phyloP scores from a whole-genome alignment of 805 yeast species.

The Candida ulmi region DNA sequence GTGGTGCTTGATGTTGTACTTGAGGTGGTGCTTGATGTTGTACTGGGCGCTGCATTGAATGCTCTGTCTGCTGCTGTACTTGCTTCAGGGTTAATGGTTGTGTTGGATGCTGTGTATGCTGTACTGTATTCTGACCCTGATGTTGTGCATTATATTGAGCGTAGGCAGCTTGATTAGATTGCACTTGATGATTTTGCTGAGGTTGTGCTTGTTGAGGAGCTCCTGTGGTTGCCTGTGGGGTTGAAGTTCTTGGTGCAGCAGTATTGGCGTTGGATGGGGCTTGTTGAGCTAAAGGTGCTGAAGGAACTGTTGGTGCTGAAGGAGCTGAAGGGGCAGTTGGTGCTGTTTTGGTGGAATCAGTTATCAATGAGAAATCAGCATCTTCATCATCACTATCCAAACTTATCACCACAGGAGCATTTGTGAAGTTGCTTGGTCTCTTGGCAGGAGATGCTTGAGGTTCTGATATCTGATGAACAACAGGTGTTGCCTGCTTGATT shows the following conservation, averaged over 20 bases:
- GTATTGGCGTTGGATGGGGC: too few species aligned
- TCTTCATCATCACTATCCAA: conserved; percentile 47
- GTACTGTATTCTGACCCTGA: neutral
- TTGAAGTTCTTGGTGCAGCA: too few species aligned
- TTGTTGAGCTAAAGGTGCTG: too few species aligned
- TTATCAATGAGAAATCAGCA: conserved; percentile 17
- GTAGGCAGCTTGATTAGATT: too few species aligned
- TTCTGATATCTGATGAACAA: neutral
- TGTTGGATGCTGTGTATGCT: neutral
- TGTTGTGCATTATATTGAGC: neutral
- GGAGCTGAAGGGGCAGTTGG: neutral
- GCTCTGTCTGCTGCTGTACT: neutral
- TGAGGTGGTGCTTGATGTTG: neutral
- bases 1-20: neutral
- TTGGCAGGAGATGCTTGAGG: neutral
- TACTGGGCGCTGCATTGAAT: neutral
- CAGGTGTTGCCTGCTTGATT: too few species aligned
- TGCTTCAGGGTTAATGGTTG: neutral
- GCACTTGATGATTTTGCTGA: too few species aligned
- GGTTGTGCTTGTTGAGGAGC: too few species aligned
- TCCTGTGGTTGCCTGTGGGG: too few species aligned
- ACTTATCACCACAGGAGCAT: conserved; percentile 37
- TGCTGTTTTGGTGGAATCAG: neutral
- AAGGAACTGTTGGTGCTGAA: too few species aligned
- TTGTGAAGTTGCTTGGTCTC: conserved; percentile 4